Evolutionary conservation across 176 grass and related monocot genomes (phyloP).

Genomic region (Aechmea fasciata): DNA sequence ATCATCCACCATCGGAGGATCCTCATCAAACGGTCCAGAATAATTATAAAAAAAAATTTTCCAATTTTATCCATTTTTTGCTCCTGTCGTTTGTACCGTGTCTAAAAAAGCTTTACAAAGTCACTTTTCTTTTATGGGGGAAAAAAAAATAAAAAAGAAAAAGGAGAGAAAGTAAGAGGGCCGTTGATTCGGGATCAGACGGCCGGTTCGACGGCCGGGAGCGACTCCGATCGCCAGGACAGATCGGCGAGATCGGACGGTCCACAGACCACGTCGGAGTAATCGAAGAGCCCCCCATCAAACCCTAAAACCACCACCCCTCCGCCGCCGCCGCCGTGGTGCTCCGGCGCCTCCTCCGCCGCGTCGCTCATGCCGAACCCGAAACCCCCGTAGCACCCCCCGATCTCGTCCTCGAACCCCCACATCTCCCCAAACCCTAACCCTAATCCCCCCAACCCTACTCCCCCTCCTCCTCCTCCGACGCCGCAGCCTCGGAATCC

Average conservation of each 20-base stretch:
- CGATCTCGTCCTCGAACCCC: constrained; percentile 45
- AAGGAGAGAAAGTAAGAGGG: not conserved
- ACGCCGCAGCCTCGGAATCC: constrained; percentile 44
- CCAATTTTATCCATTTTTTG: no score
- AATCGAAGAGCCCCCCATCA: constrained; percentile 41
- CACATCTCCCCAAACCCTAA: constrained; percentile 31
- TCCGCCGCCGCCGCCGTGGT: constrained; percentile 4
- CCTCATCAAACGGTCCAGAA: no score
- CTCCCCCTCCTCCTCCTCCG: constrained; percentile 2
- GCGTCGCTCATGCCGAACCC: constrained; percentile 9
- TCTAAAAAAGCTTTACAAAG: no score
- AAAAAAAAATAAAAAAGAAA: not conserved
- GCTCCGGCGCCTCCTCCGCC: constrained; percentile 24
- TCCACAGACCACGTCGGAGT: constrained; percentile 19
- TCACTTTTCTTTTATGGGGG: no score
- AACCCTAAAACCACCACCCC: constrained; percentile 31
- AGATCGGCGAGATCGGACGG: constrained; percentile 26
- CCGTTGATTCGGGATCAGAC: constrained; percentile 20
- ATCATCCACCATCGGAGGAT: no score
- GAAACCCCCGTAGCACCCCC: not conserved
- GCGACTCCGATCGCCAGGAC: constrained; percentile 29
- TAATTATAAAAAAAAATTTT: no score
- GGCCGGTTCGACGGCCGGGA: constrained; percentile 50
- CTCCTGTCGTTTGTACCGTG: no score
- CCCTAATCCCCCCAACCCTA: not conserved